Evolutionary conservation across 2,329 filamentous ascomycete genomes (phyloP).

Genomic region (Fusarium anguioides): DNA sequence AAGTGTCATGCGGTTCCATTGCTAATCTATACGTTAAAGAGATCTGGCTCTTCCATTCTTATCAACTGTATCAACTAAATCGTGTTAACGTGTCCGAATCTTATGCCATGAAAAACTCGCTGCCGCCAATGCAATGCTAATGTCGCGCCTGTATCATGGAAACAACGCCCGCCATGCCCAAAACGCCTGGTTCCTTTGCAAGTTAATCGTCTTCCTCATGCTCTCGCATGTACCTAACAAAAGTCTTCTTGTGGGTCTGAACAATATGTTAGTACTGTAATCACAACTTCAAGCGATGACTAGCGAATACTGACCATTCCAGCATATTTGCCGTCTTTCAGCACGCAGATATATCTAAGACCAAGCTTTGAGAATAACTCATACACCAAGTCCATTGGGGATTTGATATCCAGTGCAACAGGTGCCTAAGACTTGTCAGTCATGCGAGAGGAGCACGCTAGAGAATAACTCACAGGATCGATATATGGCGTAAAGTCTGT

Average conservation of each 20-base stretch:
- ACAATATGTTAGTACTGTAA: slow-evolving; percentile 19
- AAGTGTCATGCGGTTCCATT: slow-evolving; percentile 4
- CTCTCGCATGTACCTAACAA: slow-evolving; percentile 93
- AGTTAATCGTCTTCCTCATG: slow-evolving; percentile 66
- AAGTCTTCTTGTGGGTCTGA: slow-evolving; percentile 92
- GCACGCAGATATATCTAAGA: slow-evolving; percentile 89
- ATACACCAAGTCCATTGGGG: slow-evolving; percentile 93
- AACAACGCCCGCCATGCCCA: slow-evolving; percentile 15
- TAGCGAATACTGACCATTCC: slow-evolving; percentile 77
- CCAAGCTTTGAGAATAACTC: slow-evolving; percentile 97
- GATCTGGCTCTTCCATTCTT: slow-evolving; percentile 2
- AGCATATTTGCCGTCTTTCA: slow-evolving; percentile 84
- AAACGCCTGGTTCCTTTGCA: slow-evolving; percentile 10
- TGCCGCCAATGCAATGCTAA: slow-evolving; percentile 25
- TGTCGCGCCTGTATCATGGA: slow-evolving; percentile 23
- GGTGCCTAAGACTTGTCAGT: slow-evolving; percentile 69
- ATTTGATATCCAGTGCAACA: slow-evolving; percentile 86
- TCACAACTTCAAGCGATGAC: neutral
- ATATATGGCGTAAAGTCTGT: slow-evolving; percentile 93
- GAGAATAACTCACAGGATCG: slow-evolving; percentile 73
- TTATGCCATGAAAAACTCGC: slow-evolving; percentile 27
- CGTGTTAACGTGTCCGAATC: neutral
- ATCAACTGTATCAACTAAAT: slow-evolving; percentile 7
- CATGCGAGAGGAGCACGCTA: neutral
- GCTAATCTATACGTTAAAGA: slow-evolving; percentile 2